Conservation (phyloP, 2,329 filamentous ascomycete genomes). For the Penicillium sp. region DNA sequence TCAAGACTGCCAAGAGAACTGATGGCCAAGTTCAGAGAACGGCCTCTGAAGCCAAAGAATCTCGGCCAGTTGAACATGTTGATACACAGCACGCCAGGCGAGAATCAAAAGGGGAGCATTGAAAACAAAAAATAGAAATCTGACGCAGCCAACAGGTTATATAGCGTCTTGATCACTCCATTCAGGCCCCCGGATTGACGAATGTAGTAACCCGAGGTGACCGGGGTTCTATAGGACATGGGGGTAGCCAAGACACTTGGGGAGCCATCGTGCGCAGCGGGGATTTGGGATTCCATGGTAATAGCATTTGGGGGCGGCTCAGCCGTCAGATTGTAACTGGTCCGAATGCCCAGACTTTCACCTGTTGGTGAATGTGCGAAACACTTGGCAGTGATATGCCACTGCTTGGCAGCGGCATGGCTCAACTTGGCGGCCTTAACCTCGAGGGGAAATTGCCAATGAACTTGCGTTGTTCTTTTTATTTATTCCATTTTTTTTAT, state of each 20-base stretch:
- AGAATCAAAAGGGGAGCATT: constrained; percentile 9
- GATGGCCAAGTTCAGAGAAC: constrained; percentile 40
- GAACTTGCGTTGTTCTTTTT: neutral
- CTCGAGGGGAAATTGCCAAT: neutral
- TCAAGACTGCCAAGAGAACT: constrained; percentile 50
- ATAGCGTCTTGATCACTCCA: constrained; percentile 18
- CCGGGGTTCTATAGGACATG: constrained; percentile 15
- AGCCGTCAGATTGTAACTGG: neutral
- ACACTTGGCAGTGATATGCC: constrained; percentile 5
- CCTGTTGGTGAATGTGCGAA: neutral
- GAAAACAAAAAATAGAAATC: constrained; percentile 2
- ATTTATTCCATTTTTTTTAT: no score
- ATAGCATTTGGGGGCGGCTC: constrained; percentile 17
- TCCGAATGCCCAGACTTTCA: constrained; percentile 1
- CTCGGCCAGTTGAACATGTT: constrained; percentile 34
- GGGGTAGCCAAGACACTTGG: constrained; percentile 31
- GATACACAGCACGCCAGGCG: constrained; percentile 15
- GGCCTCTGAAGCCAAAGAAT: constrained; percentile 33
- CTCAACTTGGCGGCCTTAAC: neutral
- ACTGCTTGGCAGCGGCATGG: constrained; percentile 6
- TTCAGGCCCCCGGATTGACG: constrained; percentile 22
- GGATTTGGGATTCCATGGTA: constrained; percentile 17
- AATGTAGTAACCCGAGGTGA: constrained; percentile 30
- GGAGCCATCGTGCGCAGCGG: constrained; percentile 20
- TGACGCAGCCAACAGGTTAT: constrained; percentile 24